Evolutionary conservation across 768 basidiomycete species (phyloP).

Genomic region (Clavaria fumosa): DNA sequence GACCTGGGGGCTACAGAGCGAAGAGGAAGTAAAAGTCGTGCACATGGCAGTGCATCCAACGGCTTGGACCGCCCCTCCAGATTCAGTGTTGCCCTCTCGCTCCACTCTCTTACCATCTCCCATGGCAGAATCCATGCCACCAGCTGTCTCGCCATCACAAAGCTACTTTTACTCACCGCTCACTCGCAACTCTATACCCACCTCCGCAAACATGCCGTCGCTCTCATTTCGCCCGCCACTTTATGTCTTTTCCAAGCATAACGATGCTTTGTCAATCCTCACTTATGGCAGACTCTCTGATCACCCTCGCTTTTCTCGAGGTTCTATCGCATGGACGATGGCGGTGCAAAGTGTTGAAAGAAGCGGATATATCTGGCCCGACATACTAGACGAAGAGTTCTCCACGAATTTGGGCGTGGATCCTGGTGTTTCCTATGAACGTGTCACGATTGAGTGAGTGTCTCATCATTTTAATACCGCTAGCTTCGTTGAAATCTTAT

Average conservation of each 20-base stretch:
- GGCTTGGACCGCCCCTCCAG: conserved; percentile 47
- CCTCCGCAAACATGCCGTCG: too few species aligned
- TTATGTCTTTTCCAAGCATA: conserved; percentile 21
- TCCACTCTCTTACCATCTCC: conserved; percentile 3
- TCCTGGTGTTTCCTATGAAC: conserved; percentile 27
- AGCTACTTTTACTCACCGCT: conserved; percentile 2
- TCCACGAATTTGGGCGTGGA: conserved; percentile 23
- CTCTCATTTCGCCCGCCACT: conserved; percentile 19
- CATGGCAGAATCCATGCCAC: conserved; percentile 7
- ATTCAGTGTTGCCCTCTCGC: conserved; percentile 7
- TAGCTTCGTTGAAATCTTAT: too few species aligned
- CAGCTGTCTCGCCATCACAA: conserved; percentile 10
- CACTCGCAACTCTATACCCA: conserved; percentile 4
- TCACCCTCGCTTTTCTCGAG: conserved; percentile 18
- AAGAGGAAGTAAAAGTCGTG: conserved; percentile 42
- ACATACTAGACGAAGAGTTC: conserved; percentile 31
- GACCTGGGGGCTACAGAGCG: too few species aligned
- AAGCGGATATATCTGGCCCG: conserved; percentile 33
- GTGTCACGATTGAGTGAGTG: conserved; percentile 26
- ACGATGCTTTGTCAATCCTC: neutral
- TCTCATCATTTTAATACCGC: too few species aligned
- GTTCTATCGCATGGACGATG: conserved; percentile 5
- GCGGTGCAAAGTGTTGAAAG: neutral
- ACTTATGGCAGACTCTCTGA: conserved; percentile 17
- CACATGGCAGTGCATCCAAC: conserved; percentile 73